phyloP scores from a whole-genome alignment of 768 basidiomycete species.

The Boletus coccyginus region DNA sequence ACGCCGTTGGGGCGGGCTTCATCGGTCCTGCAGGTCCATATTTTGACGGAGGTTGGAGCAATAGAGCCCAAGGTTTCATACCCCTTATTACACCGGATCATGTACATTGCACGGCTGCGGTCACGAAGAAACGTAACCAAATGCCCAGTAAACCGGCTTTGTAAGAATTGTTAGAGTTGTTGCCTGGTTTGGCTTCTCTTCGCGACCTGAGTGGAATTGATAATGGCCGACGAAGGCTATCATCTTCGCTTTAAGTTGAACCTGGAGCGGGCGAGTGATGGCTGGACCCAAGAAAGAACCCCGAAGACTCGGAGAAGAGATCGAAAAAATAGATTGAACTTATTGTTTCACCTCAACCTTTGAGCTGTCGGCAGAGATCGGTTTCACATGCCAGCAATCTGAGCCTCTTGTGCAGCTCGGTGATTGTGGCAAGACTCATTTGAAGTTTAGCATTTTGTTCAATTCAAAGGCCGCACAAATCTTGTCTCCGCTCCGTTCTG shows the following conservation, averaged over 20 bases:
- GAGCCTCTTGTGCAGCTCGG: neutral
- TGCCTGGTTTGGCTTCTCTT: slow-evolving; percentile 12
- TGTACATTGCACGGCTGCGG: neutral
- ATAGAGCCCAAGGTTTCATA: neutral
- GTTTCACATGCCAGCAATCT: slow-evolving; percentile 18
- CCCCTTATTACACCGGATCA: neutral
- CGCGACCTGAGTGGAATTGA: slow-evolving; percentile 6
- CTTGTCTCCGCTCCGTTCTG: slow-evolving; percentile 16
- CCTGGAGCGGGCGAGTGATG: neutral
- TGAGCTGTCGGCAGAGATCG: slow-evolving; percentile 14
- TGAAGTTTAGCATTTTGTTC: slow-evolving; percentile 4
- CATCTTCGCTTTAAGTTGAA: slow-evolving; percentile 20
- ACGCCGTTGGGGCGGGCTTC: neutral
- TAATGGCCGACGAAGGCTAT: slow-evolving; percentile 27
- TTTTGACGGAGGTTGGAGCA: neutral
- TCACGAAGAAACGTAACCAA: neutral
- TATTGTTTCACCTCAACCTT: slow-evolving; percentile 18
- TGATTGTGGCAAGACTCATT: neutral
- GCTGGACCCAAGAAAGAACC: slow-evolving; percentile 19
- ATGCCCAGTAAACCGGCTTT: neutral
- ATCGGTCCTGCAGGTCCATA: neutral
- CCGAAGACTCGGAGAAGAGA: neutral
- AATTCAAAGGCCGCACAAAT: slow-evolving; percentile 12
- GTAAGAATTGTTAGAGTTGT: neutral
- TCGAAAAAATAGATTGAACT: neutral